Evolutionary conservation across 768 basidiomycete species (phyloP).

Genomic region (Serpula lacrymans): DNA sequence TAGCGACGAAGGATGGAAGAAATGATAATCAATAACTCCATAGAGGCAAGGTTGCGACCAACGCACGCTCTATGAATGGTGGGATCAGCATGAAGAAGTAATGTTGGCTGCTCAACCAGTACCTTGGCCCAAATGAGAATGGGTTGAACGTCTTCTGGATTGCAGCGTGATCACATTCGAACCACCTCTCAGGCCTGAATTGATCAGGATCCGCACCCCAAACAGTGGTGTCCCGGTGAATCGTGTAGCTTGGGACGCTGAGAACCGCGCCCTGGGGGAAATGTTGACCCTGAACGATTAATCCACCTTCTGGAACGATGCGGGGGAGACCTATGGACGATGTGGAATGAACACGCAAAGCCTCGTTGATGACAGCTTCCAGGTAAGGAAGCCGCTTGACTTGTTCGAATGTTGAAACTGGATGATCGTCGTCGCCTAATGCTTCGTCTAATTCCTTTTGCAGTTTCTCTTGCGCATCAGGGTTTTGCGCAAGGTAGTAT

Average conservation of each 20-base stretch:
- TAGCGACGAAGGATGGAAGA: conserved; percentile 78
- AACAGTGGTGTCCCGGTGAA: conserved; percentile 65
- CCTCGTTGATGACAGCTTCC: conserved; percentile 86
- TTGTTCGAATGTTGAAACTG: conserved; percentile 58
- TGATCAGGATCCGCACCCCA: conserved; percentile 80
- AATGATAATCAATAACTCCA: conserved; percentile 79
- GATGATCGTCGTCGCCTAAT: conserved; percentile 56
- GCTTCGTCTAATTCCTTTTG: conserved; percentile 70
- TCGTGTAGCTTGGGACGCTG: conserved; percentile 79
- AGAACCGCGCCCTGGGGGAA: conserved; percentile 78
- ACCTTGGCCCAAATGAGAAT: conserved; percentile 82
- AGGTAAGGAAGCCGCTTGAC: conserved; percentile 77
- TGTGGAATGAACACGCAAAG: conserved; percentile 80
- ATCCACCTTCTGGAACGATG: conserved; percentile 68
- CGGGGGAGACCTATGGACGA: conserved; percentile 83
- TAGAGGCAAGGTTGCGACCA: conserved; percentile 74
- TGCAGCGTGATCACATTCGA: conserved; percentile 58
- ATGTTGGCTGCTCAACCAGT: conserved; percentile 8
- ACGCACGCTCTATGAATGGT: conserved; percentile 63
- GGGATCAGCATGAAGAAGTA: conserved; percentile 7
- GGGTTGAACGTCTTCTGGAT: conserved; percentile 80
- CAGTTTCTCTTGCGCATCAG: conserved; percentile 60
- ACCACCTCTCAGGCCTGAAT: conserved; percentile 84
- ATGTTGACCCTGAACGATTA: conserved; percentile 46
- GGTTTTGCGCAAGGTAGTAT: conserved; percentile 76